Evolutionary conservation across 306 rosid genomes (phyloP), one percentile per base, ranked within the genome.

Genomic region (Cicer bijugum): DNA sequence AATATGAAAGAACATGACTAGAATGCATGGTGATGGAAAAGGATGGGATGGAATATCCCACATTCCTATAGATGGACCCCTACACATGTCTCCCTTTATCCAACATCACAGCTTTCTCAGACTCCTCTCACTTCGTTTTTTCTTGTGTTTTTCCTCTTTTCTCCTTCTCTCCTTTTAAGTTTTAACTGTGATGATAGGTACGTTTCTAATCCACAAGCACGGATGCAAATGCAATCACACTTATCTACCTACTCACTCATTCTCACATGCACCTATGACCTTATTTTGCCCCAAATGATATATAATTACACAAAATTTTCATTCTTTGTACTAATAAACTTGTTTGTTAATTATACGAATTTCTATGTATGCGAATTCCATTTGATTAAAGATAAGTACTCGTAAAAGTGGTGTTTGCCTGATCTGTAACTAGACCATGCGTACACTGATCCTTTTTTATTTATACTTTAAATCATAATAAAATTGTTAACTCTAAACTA

Each of bases 81-180:
- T n/a, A 55, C 56, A 4, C 40, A 2, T 91, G 94, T 89, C 97
- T 50, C 97, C 79, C 87, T 86, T 88, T 85, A 75, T 46, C 74
- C 84, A 79, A 84, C 93, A 81, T 76, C 6, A n/a, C 92, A 84
- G 85, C 87, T 87, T 88, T 85, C 56, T 52, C 72, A 56, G 46
- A 55, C 75, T 64, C 72, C 75, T 65, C 44, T 38, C n/a, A 33
- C 74, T 74, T 73, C 65, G 51, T 82, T 71, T 69, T 72, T 42
- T 12, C 15, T 20, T 52, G 52, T 71, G 37, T 53, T 52, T 63
- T 69, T 62, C 53, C 59, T 10, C 47, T 68, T 40, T 50, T 12
- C 50, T 14, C 75, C 51, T 7, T 47, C 17, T 40, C 1, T 7
- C 43, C 60, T 77, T 77, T 78, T 17, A 17, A 17, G 19, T 17